phyloP scores from a whole-genome alignment of 1,284 basidiomycete species.

The Malassezia sympodialis region DNA sequence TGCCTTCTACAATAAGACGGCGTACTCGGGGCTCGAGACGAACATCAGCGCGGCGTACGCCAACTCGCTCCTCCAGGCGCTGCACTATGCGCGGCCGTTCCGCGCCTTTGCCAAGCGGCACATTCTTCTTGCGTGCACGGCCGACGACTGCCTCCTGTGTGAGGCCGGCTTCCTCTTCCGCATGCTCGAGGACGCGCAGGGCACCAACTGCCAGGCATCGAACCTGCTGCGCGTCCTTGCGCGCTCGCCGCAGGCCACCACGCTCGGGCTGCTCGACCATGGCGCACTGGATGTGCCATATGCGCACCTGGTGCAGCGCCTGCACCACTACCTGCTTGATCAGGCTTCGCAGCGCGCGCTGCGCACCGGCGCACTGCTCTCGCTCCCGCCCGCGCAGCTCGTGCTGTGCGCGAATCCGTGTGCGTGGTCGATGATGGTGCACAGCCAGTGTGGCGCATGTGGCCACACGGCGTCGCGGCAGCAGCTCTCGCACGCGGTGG shows the following conservation, averaged over 20 bases:
- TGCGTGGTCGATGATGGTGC: constrained; percentile 21
- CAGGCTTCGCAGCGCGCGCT: constrained; percentile 26
- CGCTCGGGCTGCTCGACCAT: constrained; percentile 80
- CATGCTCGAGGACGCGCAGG: constrained; percentile 89
- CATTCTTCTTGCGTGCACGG: constrained; percentile 63
- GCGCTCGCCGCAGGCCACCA: constrained; percentile 62
- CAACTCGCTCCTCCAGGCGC: constrained; percentile 77
- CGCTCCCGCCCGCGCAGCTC: not conserved
- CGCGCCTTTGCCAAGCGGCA: constrained; percentile 78
- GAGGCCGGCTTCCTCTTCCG: constrained; percentile 89
- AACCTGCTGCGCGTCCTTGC: constrained; percentile 92
- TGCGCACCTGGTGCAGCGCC: constrained; percentile 78
- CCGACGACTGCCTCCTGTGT: constrained; percentile 85
- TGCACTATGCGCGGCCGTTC: constrained; percentile 74
- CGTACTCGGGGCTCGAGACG: constrained; percentile 84
- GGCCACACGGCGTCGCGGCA: constrained; percentile 57
- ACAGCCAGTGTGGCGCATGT: constrained; percentile 65
- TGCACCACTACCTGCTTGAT: constrained; percentile 86
- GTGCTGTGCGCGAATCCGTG: constrained; percentile 16
- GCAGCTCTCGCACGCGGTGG: constrained; percentile 52
- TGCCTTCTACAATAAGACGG: constrained; percentile 56
- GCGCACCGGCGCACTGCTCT: not conserved
- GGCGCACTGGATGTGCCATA: constrained; percentile 63
- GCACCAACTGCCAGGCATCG: constrained; percentile 87
- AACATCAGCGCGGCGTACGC: constrained; percentile 97